These are phyloP conservation scores for Chenopodium suecicum DNA, from an alignment of 148 eudicot species.

Conservation along the genomic window DNA sequence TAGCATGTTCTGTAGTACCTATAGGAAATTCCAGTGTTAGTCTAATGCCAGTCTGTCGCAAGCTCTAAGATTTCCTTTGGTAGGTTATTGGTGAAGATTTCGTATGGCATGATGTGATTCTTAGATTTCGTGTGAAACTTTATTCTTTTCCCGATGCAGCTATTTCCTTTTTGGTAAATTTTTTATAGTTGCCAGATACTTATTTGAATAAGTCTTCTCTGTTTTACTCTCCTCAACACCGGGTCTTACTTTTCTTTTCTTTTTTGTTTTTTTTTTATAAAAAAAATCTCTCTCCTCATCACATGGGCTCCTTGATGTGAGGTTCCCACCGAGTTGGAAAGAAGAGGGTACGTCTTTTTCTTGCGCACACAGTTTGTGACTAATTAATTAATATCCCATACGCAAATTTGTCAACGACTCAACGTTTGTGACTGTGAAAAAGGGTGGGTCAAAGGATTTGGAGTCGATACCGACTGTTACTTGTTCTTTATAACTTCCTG, in stretches of 20 bases:
- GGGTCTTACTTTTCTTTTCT: background rate
- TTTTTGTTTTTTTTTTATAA: too few relatives aligned
- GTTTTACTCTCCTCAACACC: background rate
- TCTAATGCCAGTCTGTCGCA: background rate
- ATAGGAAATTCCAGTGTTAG: background rate
- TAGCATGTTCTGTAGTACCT: background rate
- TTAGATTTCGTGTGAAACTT: background rate
- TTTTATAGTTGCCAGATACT: too few relatives aligned
- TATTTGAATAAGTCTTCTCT: background rate
- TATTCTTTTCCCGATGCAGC: background rate
- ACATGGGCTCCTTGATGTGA: background rate
- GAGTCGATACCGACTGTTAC: background rate
- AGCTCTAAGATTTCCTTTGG: background rate
- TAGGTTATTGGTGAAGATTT: background rate
- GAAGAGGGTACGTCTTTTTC: background rate
- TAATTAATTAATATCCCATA: background rate
- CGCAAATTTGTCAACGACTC: background rate
- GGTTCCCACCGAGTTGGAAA: background rate
- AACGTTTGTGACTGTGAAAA: background rate
- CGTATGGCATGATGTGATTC: background rate
- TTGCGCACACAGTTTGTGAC: background rate
- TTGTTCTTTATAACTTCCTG: background rate
- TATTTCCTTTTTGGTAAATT: background rate
- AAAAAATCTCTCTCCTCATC: background rate
- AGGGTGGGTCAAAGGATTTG: background rate